A percentile compares a stretch with the other conserved stretches of the same genome.
Conservation (phyloP, 495 filamentous ascomycete species). For the Penicillium macrosclerotiorum region DNA sequence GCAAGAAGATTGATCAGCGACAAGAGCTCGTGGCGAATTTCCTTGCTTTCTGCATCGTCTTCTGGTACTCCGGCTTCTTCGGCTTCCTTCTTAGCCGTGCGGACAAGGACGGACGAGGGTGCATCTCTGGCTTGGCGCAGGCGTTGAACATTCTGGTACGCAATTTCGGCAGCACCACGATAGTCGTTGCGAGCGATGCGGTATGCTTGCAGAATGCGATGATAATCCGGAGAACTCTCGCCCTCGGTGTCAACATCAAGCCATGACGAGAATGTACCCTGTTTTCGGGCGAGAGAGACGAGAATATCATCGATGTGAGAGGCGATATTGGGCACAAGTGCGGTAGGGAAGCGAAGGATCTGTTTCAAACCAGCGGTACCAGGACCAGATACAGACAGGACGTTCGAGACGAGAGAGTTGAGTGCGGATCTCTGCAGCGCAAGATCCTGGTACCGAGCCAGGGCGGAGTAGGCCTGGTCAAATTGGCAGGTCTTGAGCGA, state of each 20-base stretch:
- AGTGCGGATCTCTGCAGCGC: slow-evolving; percentile 62
- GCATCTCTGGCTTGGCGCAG: slow-evolving; percentile 50
- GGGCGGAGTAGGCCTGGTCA: slow-evolving; percentile 75
- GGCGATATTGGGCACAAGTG: slow-evolving; percentile 66
- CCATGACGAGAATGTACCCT: slow-evolving; percentile 34
- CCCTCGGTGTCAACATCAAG: slow-evolving; percentile 30
- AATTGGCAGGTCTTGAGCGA: slow-evolving; percentile 73
- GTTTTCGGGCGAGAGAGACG: slow-evolving; percentile 46
- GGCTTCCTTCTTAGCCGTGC: slow-evolving; percentile 41
- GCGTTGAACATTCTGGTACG: slow-evolving; percentile 63
- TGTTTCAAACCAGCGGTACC: slow-evolving; percentile 48
- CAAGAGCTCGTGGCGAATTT: slow-evolving; percentile 64
- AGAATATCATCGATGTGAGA: slow-evolving; percentile 76
- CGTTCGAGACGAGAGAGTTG: slow-evolving; percentile 66
- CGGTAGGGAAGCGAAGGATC: slow-evolving; percentile 65
- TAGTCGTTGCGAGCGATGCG: slow-evolving; percentile 80
- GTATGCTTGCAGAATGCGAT: slow-evolving; percentile 85
- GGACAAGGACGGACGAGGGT: slow-evolving; percentile 43
- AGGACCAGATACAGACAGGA: slow-evolving; percentile 66
- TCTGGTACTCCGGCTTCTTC: slow-evolving; percentile 50
- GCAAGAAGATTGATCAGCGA: slow-evolving; percentile 84
- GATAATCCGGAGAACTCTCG: slow-evolving; percentile 52
- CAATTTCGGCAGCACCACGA: slow-evolving; percentile 79
- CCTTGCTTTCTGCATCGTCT: slow-evolving; percentile 53
- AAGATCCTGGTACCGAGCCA: slow-evolving; percentile 66